phyloP scores from a whole-genome alignment of 352 stramenopile species.

The Phytophthora sojae region DNA sequence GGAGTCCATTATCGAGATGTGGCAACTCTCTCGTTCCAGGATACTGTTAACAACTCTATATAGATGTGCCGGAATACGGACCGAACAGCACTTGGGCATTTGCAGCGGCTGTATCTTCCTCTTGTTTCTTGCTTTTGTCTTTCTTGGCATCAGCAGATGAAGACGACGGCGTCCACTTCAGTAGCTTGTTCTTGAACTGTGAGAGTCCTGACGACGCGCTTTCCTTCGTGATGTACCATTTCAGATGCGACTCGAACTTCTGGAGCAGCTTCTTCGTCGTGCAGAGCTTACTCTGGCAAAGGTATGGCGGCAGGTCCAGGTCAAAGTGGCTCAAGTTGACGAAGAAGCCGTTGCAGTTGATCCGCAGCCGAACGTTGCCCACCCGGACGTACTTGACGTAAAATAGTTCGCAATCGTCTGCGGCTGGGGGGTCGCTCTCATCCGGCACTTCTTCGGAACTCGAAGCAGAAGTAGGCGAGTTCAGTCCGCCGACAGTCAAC shows the following conservation, averaged over 20 bases:
- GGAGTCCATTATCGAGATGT: too few relatives aligned
- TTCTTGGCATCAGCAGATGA: conserved; percentile 56
- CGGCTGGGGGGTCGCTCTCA: conserved; percentile 55
- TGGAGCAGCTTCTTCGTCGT: conserved; percentile 85
- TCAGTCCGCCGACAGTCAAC: conserved; percentile 7
- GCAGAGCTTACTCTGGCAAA: conserved; percentile 85
- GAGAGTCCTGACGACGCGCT: conserved; percentile 82
- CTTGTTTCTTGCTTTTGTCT: conserved; percentile 64
- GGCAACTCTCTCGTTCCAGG: too few relatives aligned
- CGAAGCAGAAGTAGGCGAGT: conserved; percentile 21
- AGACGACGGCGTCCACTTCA: conserved; percentile 76
- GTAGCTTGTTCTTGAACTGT: conserved; percentile 88
- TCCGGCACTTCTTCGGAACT: conserved; percentile 38
- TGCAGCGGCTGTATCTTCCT: conserved; percentile 60
- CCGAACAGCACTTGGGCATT: conserved; percentile 84
- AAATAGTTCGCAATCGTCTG: conserved; percentile 76
- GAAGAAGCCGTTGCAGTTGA: conserved; percentile 90
- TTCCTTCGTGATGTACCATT: conserved; percentile 86
- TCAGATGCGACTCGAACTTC: conserved; percentile 85
- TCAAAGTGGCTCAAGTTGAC: conserved; percentile 87
- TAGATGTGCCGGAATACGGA: conserved; percentile 66
- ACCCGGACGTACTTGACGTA: conserved; percentile 90
- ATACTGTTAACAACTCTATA: conserved; percentile 5
- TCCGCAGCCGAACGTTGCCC: conserved; percentile 77
- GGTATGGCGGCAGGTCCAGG: conserved; percentile 75